These are phyloP conservation scores for Forsythia suspensa DNA, from an alignment of 257 asterid species.

Conservation along the genomic window DNA sequence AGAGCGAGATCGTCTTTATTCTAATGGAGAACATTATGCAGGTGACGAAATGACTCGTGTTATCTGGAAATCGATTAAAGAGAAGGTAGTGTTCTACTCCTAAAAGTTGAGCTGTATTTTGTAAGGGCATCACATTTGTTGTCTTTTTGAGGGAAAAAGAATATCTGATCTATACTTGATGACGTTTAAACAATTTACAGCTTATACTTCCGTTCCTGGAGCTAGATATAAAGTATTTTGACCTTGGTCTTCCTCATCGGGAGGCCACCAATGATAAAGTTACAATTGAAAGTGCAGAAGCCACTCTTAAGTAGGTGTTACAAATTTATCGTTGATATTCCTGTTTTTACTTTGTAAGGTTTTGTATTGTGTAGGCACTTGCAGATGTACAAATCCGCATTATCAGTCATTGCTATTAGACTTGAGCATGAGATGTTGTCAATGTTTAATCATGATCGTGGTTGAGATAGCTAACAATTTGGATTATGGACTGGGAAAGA, in stretches of 20 bases:
- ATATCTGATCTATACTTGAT: slow-evolving; percentile 5
- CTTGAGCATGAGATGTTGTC: not conserved
- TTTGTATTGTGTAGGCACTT: not conserved
- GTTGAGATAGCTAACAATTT: not conserved
- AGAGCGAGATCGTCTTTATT: not conserved
- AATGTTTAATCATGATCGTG: not conserved
- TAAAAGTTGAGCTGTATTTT: not conserved
- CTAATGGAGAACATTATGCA: slow-evolving; percentile 28
- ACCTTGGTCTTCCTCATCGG: slow-evolving; percentile 70
- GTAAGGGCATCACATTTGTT: not conserved
- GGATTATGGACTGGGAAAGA: not conserved
- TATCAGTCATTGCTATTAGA: not conserved
- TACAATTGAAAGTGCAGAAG: slow-evolving; percentile 76
- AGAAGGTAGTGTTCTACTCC: slow-evolving; percentile 33
- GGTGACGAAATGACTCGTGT: slow-evolving; percentile 76
- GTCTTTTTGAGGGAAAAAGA: not conserved
- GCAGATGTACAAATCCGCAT: not conserved
- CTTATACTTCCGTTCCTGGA: slow-evolving; percentile 70
- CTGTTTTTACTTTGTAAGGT: not conserved
- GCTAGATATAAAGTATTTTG: slow-evolving; percentile 72
- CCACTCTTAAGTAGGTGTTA: slow-evolving; percentile 59
- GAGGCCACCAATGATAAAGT: slow-evolving; percentile 67
- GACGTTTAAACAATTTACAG: slow-evolving; percentile 33
- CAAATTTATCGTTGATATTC: slow-evolving; percentile 3
- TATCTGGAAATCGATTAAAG: slow-evolving; percentile 57